Percentiles rank a stretch among this genome's conserved stretches.
These are phyloP conservation scores for Aspergillus taichungensis DNA, from an alignment of 495 filamentous ascomycete species.

Conservation along the genomic window DNA sequence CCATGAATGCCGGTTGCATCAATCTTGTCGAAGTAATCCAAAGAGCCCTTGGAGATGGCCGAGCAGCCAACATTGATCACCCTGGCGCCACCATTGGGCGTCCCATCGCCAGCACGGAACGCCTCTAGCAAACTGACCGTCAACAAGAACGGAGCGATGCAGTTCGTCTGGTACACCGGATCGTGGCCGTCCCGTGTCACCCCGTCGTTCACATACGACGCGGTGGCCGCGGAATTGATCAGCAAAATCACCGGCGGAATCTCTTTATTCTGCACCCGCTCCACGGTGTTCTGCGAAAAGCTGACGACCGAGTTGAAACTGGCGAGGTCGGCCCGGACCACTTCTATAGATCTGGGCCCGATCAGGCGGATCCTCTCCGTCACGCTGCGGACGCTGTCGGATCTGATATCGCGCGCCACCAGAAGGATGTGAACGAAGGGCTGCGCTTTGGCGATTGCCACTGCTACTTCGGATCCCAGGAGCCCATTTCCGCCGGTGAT, in stretches of 20 bases:
- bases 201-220: conserved; percentile 28
- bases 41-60: conserved; percentile 22
- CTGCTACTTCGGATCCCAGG: conserved; percentile 32
- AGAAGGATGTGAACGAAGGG: conserved; percentile 32
- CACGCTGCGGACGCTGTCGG: conserved; percentile 22
- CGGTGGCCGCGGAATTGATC: conserved; percentile 31
- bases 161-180: conserved; percentile 36
- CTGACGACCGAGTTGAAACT: conserved; percentile 26
- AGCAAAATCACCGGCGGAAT: conserved; percentile 30
- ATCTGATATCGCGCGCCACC: conserved; percentile 25
- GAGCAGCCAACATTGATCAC: conserved; percentile 36
- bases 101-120: conserved; percentile 30
- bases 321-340: conserved; percentile 24
- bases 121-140: conserved; percentile 34
- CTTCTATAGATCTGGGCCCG: conserved; percentile 32
- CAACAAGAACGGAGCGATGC: conserved; percentile 31
- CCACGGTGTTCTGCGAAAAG: conserved; percentile 26
- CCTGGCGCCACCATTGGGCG: conserved; percentile 24
- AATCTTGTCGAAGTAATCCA: conserved; percentile 29
- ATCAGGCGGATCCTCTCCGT: conserved; percentile 25
- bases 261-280: conserved; percentile 27
- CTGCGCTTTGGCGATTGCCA: conserved; percentile 32
- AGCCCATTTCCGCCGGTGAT: conserved; percentile 35
- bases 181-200: conserved; percentile 31
- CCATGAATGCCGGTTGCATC: conserved; percentile 9